A percentile compares a stretch with the other conserved stretches of the same genome.
Conservation (phyloP, 768 basidiomycete genomes). For the Lentinula sp. region DNA sequence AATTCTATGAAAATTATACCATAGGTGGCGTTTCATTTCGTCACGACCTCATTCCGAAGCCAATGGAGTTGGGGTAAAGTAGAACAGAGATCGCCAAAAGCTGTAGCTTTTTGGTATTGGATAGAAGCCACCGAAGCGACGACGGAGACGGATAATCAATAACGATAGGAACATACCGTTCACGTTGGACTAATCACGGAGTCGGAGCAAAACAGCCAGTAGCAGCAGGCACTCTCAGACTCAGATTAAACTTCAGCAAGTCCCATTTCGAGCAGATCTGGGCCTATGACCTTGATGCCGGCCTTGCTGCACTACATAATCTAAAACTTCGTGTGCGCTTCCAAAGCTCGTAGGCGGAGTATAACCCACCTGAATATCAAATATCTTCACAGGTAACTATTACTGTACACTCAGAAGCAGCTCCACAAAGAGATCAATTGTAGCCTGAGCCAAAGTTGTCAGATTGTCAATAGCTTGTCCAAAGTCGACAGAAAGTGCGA, state of each 20-base stretch:
- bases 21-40: not conserved
- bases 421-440: constrained; percentile 9
- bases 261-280: not conserved
- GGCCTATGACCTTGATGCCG: not conserved
- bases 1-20: not conserved
- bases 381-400: constrained; percentile 10
- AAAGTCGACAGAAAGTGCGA: constrained; percentile 9
- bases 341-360: constrained; percentile 5
- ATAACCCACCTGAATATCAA: constrained; percentile 1
- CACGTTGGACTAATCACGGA: not conserved
- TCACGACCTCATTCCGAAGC: not conserved
- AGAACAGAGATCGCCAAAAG: too few species aligned
- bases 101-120: too few species aligned
- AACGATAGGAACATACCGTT: not conserved
- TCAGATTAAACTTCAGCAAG: not conserved
- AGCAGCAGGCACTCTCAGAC: not conserved
- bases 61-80: not conserved
- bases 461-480: constrained; percentile 8
- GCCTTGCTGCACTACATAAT: constrained; percentile 6
- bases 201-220: not conserved
- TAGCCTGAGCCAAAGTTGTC: not conserved
- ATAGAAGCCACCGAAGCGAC: not conserved
- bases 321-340: constrained; percentile 1
- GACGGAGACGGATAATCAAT: not conserved
- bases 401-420: not conserved